Evolutionary conservation across 2,329 filamentous ascomycete species (phyloP).

Genomic region (Colletotrichum eleusines): DNA sequence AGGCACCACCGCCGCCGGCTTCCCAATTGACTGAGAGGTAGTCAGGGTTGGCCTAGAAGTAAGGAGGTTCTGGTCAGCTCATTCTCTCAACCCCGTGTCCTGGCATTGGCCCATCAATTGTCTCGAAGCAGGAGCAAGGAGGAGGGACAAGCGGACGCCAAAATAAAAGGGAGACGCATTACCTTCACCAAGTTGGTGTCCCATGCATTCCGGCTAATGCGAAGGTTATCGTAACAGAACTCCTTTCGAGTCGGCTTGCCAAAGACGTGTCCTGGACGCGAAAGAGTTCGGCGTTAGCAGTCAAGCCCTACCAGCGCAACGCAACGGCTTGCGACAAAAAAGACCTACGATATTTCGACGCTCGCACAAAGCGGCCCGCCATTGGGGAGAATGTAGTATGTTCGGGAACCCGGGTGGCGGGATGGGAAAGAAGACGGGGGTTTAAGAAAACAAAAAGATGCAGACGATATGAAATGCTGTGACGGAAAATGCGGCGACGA

Average conservation of each 20-base stretch:
- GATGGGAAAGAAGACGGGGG: not conserved
- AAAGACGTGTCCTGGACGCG: slow-evolving; percentile 88
- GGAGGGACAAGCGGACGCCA: not conserved
- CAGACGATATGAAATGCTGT: slow-evolving; percentile 34
- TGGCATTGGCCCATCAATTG: slow-evolving; percentile 13
- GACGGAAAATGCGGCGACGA: slow-evolving; percentile 34
- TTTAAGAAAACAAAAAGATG: slow-evolving; percentile 11
- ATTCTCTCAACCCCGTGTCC: not conserved
- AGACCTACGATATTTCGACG: slow-evolving; percentile 75
- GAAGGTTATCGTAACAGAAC: slow-evolving; percentile 97
- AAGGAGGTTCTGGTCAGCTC: slow-evolving; percentile 25
- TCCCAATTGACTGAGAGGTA: slow-evolving; percentile 99
- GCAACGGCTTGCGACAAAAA: slow-evolving; percentile 45
- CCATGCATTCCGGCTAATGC: slow-evolving; percentile 98
- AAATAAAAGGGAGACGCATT: slow-evolving; percentile 47
- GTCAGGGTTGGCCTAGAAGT: slow-evolving; percentile 85
- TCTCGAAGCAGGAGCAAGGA: slow-evolving; percentile 11
- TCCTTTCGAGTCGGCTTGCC: slow-evolving; percentile 96
- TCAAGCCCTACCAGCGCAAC: slow-evolving; percentile 45
- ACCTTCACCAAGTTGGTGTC: slow-evolving; percentile 99
- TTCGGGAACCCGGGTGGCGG: slow-evolving; percentile 6
- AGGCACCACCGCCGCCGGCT: slow-evolving; percentile 92
- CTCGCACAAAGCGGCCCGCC: slow-evolving; percentile 75
- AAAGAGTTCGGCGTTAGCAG: slow-evolving; percentile 40
- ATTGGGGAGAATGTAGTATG: slow-evolving; percentile 53